Conservation (phyloP, 352 stramenopile genomes). For the Pythium aphanidermatum region DNA sequence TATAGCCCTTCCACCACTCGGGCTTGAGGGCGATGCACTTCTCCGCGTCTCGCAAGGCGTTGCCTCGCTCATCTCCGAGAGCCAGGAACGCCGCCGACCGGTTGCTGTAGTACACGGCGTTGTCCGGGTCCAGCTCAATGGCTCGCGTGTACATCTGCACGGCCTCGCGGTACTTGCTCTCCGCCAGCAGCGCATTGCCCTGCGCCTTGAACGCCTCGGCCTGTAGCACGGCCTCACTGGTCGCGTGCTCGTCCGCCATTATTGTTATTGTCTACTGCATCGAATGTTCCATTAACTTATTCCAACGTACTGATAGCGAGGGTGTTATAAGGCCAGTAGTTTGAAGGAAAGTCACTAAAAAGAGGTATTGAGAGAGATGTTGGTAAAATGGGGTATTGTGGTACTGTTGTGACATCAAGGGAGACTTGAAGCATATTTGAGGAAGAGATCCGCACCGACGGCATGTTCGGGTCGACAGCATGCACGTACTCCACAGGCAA, state of each 20-base stretch:
- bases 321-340: no score
- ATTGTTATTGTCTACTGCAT: no score
- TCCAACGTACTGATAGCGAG: no score
- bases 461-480: slow-evolving; percentile 20
- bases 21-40: slow-evolving; percentile 68
- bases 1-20: slow-evolving; percentile 87
- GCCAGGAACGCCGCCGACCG: slow-evolving; percentile 76
- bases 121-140: slow-evolving; percentile 79
- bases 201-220: slow-evolving; percentile 80
- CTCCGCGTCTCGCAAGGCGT: slow-evolving; percentile 74
- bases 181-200: slow-evolving; percentile 69
- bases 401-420: no score
- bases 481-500: slow-evolving; percentile 21
- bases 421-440: no score
- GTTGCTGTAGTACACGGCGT: slow-evolving; percentile 85
- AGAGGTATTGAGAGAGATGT: no score
- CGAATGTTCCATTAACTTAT: no score
- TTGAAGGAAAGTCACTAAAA: no score
- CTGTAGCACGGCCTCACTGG: slow-evolving; percentile 51
- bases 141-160: slow-evolving; percentile 82
- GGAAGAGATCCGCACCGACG: not conserved
- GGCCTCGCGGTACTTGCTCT: slow-evolving; percentile 50
- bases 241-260: slow-evolving; percentile 8
- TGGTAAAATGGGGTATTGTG: no score
- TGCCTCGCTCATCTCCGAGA: slow-evolving; percentile 72